These are phyloP conservation scores for Termitomyces heimii DNA, from an alignment of 768 basidiomycete genomes.

Conservation along the genomic window DNA sequence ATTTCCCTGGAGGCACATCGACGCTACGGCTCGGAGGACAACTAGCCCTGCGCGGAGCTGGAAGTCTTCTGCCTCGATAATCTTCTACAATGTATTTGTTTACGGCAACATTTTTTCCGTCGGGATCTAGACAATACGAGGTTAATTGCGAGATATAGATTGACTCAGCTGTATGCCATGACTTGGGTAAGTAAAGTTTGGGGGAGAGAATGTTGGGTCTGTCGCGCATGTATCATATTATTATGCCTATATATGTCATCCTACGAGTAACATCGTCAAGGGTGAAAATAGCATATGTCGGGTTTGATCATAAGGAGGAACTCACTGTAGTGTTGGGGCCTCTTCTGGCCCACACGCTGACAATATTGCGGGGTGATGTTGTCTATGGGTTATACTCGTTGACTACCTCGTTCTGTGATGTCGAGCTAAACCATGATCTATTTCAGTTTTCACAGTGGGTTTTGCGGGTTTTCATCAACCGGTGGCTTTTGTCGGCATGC, in stretches of 20 bases:
- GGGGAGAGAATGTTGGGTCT: neutral
- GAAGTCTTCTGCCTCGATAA: constrained; percentile 74
- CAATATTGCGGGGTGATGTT: neutral
- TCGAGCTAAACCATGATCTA: neutral
- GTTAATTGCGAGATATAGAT: neutral
- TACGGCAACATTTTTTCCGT: neutral
- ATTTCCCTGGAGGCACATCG: constrained; percentile 88
- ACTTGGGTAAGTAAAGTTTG: neutral
- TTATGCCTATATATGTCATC: neutral
- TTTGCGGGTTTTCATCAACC: neutral
- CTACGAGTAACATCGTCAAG: neutral
- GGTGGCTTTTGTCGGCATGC: neutral
- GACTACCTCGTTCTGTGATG: neutral
- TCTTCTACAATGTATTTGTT: neutral
- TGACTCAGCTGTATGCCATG: neutral
- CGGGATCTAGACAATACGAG: neutral
- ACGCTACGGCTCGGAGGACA: constrained; percentile 78
- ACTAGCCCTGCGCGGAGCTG: constrained; percentile 78
- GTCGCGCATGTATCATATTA: neutral
- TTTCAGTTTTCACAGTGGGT: neutral
- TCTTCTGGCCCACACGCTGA: neutral
- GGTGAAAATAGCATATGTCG: neutral
- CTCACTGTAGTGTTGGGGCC: neutral
- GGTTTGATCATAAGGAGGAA: neutral
- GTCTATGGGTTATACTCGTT: neutral